Base-by-base conservation (phyloP, 176 grass and related monocot genomes). In the Avena eriantha region DNA sequence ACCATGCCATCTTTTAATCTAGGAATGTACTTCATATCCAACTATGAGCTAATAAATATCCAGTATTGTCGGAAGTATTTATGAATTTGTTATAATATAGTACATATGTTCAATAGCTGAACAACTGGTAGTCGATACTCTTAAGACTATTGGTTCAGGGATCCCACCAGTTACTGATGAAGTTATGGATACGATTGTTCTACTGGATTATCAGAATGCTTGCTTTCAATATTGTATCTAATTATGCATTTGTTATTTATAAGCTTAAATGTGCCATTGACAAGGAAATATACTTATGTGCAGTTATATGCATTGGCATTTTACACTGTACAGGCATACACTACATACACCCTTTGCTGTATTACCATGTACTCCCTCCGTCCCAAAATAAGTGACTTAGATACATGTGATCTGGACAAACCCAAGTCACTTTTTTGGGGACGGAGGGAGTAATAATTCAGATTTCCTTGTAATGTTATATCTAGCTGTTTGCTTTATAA, bases 91-190 rank as follows among this genome's bases (percentile, higher is more conserved):
- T 64, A 72, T 29, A 41, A 41, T 41, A 31, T 19, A 15, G 7
- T 79, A 73, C 14, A 23, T 24, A 26, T 89, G 35, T 57, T 48
- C 69, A 72, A 46, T 83, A 46, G n/a, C 13, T 73, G 36, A 69
- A 69, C 82, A 26, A 26, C 8, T 36, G 3, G 7, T 79, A n/a
- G 43, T 83, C 29, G 34, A 47, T 8, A 50, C 19, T 50, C 46
- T 81, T 43, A 2, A 10, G 15, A 34, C 29, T n/a, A 15, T 18
- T 64, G n/a, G 61, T 24, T 39, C 26, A 18, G 34, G 18, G 46
- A 76, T 87, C 0, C 12, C 68, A 47, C 51, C 12, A 76, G 41
- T 57, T 48, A 24, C n/a, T 68, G 53, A 51, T 70, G 60, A 19
- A 50, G 16, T 55, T 57, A 24, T 60, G 10, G 41, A 19, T 39